A percentile compares a stretch with the other conserved stretches of the same genome.
These are phyloP conservation scores for Penicillium subrubescens DNA, from an alignment of 495 filamentous ascomycete genomes.

Conservation along the genomic window DNA sequence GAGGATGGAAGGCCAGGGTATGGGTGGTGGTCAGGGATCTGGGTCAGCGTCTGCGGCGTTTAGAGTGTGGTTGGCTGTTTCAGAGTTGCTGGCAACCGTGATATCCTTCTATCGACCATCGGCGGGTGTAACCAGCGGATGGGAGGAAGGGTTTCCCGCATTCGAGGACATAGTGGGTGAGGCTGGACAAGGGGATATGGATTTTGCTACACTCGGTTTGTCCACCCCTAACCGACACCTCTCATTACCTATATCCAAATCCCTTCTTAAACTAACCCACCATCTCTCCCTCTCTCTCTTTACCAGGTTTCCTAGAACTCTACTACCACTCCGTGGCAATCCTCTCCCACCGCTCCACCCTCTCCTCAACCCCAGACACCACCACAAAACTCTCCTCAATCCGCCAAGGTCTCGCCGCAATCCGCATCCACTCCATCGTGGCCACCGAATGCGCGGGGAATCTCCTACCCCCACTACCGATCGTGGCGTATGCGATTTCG, in stretches of 20 bases:
- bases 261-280: neutral
- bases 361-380: constrained; percentile 30
- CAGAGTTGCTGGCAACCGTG: constrained; percentile 60
- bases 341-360: constrained; percentile 53
- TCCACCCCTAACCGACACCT: neutral
- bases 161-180: constrained; percentile 70
- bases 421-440: constrained; percentile 64
- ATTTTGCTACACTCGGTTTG: constrained; percentile 36
- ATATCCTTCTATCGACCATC: constrained; percentile 68
- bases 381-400: constrained; percentile 52
- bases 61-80: constrained; percentile 55
- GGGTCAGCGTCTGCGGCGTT: constrained; percentile 24
- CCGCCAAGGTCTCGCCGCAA: constrained; percentile 64
- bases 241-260: neutral
- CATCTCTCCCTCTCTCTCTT: neutral
- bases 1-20: too few species aligned
- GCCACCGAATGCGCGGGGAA: constrained; percentile 53
- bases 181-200: constrained; percentile 28
- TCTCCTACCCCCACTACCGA: constrained; percentile 57
- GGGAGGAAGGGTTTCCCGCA: constrained; percentile 61
- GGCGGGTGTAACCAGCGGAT: constrained; percentile 46
- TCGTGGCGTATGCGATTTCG: constrained; percentile 68
- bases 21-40: too few species aligned
- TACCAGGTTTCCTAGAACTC: constrained; percentile 61
- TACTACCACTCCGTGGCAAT: constrained; percentile 73